phyloP scores from a whole-genome alignment of 495 filamentous ascomycete genomes.

The Pseudoneurospora amorphoporcata region DNA sequence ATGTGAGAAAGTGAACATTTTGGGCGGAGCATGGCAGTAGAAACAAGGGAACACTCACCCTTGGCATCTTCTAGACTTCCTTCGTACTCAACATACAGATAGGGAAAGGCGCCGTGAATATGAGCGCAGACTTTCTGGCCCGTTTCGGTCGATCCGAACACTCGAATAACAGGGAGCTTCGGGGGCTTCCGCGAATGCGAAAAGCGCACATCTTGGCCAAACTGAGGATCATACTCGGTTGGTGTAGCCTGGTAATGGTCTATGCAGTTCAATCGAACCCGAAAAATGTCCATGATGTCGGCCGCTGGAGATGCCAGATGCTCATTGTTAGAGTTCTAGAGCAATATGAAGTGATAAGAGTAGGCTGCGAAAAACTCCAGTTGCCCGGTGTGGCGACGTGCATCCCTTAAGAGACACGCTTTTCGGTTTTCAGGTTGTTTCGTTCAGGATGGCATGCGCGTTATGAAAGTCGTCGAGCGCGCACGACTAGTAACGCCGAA shows the following conservation, averaged over 20 bases:
- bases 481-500: not conserved
- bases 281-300: constrained; percentile 53
- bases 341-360: not conserved
- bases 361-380: not conserved
- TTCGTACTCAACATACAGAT: constrained; percentile 82
- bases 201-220: constrained; percentile 47
- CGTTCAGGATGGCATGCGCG: not conserved
- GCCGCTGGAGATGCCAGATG: not conserved
- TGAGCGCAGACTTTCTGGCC: constrained; percentile 96
- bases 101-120: constrained; percentile 92
- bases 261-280: constrained; percentile 86
- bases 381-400: not conserved
- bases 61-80: constrained; percentile 54
- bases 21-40: not conserved
- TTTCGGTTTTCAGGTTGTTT: not conserved
- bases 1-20: not conserved
- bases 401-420: not conserved
- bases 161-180: constrained; percentile 75
- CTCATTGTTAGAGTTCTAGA: not conserved
- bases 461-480: not conserved
- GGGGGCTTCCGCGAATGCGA: constrained; percentile 47
- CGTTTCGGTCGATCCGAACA: constrained; percentile 89
- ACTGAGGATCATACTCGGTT: constrained; percentile 69
- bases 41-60: constrained; percentile 36
- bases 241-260: constrained; percentile 80